Evolutionary conservation across 306 rosid genomes (phyloP), one percentile per base, ranked within the genome.

Genomic region (Dicorynia guianensis): DNA sequence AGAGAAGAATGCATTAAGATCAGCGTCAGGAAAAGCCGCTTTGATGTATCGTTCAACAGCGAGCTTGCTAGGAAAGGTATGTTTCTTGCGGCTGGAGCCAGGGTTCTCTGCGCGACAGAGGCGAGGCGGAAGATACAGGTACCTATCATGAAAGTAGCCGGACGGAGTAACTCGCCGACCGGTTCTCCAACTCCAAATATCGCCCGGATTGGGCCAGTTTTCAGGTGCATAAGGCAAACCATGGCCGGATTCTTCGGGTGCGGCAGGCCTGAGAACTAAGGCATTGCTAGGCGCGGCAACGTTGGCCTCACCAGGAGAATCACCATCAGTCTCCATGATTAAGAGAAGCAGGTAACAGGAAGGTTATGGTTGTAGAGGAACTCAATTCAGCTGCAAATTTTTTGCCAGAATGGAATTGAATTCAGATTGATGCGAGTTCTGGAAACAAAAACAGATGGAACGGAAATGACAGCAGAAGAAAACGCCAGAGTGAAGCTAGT

Each of bases 181-280:
- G 9, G 93, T 88, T 76, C 73, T 84, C 99, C 99, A 95, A 30
- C 79, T 80, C 97, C 99, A 95, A 9, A 5, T 46, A 65, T 95
- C 99, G 1, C 97, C 99, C 0, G 76, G 77, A 8, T 89, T 81
- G 1, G 99, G 99, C 90, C 89, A 95, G 82, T 90, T 84, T 64
- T 77, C 85, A 15, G 99, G 99, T 56, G 97, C 99, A 61, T 87
- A 95, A 3, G 99, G 99, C 61, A 82, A 44, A 5, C 97, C 99
- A 63, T 84, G 87, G 18, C 99, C 99, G 13, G 82, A 42, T 17
- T 46, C 81, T 5, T 89, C 89, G 0, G 81, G 79, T 0, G 56
- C 58, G 43, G 77, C 92, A 4, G 77, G 87, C 50, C 44, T 68
- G 0, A 84, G 69, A 20, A 25, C 38, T 25, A 38, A 13, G 4